Conservation (phyloP, 78 protist species). For the Dictyostelium intermedium region DNA sequence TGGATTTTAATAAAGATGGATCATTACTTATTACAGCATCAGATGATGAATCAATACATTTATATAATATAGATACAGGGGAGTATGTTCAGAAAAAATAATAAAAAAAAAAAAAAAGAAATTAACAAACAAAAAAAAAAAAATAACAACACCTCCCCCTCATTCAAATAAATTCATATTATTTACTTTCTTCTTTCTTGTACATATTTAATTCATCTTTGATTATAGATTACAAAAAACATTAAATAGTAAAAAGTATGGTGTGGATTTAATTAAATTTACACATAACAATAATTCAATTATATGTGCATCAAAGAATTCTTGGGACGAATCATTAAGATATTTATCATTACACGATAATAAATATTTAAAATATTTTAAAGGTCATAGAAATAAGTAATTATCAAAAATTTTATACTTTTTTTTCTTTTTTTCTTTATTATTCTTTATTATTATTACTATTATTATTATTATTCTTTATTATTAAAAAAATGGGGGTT, state of each 20-base stretch:
- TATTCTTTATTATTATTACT: no score
- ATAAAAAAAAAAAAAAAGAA: not conserved
- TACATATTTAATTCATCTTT: not conserved
- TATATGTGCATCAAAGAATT: constrained; percentile 85
- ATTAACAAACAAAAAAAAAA: no score
- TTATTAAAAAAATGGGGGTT: no score
- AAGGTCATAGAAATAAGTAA: constrained; percentile 88
- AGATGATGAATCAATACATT: constrained; percentile 84
- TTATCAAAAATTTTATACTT: not conserved
- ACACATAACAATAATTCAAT: constrained; percentile 79
- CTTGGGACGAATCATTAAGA: constrained; percentile 88
- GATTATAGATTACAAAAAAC: constrained; percentile 40
- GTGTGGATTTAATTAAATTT: constrained; percentile 79
- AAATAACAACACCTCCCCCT: no score
- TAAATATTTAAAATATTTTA: constrained; percentile 86
- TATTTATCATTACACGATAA: constrained; percentile 89
- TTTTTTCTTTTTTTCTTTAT: not conserved
- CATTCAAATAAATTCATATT: not conserved
- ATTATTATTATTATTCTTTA: no score
- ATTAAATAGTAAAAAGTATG: constrained; percentile 83
- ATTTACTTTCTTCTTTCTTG: no score
- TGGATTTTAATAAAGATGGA: constrained; percentile 81
- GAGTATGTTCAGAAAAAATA: constrained; percentile 31
- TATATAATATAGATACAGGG: constrained; percentile 83
- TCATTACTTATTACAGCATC: constrained; percentile 79